A percentile compares a stretch with the other conserved stretches of the same genome.
phyloP scores from a whole-genome alignment of 306 rosid genomes.

The Medicago ruthenica region DNA sequence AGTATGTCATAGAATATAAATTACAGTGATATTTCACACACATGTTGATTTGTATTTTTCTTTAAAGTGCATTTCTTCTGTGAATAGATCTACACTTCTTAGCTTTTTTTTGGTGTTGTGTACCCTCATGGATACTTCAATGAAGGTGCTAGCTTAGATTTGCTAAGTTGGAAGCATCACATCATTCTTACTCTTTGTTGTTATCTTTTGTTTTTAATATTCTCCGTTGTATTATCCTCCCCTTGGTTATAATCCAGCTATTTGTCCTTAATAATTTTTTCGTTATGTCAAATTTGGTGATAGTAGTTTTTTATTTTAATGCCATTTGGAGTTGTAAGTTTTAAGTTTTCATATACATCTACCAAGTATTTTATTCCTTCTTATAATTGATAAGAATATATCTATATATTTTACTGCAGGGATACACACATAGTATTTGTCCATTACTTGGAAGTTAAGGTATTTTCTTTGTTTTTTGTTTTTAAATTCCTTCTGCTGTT shows the following conservation, averaged over 20 bases:
- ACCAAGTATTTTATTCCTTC: background rate
- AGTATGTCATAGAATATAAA: constrained; percentile 35
- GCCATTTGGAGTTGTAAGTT: background rate
- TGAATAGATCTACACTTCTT: constrained; percentile 9
- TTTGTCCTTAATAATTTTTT: background rate
- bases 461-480: constrained; percentile 41
- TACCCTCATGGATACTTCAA: constrained; percentile 9
- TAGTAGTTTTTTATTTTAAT: constrained; percentile 28
- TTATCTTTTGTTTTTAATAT: constrained; percentile 29
- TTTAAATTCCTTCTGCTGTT: background rate
- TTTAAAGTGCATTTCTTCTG: constrained; percentile 20
- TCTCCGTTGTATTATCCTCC: constrained; percentile 23
- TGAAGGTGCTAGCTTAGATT: constrained; percentile 35
- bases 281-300: background rate
- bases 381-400: constrained; percentile 29
- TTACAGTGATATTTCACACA: constrained; percentile 26
- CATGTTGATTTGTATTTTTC: constrained; percentile 21
- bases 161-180: constrained; percentile 15
- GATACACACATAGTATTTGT: constrained; percentile 92
- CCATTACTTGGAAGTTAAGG: constrained; percentile 96
- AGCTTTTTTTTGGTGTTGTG: constrained; percentile 33
- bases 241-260: constrained; percentile 11
- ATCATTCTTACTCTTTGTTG: constrained; percentile 24
- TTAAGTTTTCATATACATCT: constrained; percentile 19
- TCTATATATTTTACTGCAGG: constrained; percentile 61